phyloP scores from a whole-genome alignment of 2,329 filamentous ascomycete species.

The Colletotrichum somersetense region DNA sequence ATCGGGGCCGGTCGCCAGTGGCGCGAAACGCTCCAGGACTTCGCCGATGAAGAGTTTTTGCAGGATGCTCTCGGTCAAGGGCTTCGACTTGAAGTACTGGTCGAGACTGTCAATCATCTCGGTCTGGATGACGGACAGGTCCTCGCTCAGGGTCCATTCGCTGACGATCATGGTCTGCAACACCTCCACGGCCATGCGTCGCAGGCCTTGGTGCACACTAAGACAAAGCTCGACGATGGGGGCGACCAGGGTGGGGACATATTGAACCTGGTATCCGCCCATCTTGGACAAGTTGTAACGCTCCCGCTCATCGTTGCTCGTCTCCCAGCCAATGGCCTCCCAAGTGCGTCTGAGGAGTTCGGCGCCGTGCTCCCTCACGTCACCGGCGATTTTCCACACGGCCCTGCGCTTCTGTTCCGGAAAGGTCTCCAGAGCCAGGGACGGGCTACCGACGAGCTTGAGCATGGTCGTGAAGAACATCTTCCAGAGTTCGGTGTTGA shows the following conservation, averaged over 20 bases:
- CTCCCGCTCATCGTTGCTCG: conserved; percentile 80
- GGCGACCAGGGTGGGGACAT: conserved; percentile 90
- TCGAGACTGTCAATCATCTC: conserved; percentile 97
- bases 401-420: conserved; percentile 96
- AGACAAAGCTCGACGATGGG: conserved; percentile 95
- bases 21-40: conserved; percentile 83
- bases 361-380: conserved; percentile 92
- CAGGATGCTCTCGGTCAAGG: conserved; percentile 86
- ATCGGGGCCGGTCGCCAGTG: conserved; percentile 73
- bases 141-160: conserved; percentile 96
- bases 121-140: conserved; percentile 90
- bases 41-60: conserved; percentile 95
- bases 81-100: conserved; percentile 88
- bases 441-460: conserved; percentile 89
- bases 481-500: conserved; percentile 95
- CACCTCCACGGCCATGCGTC: conserved; percentile 91
- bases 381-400: conserved; percentile 98
- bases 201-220: conserved; percentile 92
- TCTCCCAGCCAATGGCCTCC: conserved; percentile 98
- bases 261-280: conserved; percentile 98
- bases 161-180: conserved; percentile 98
- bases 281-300: conserved; percentile 85
- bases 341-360: conserved; percentile 87
- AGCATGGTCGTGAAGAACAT: conserved; percentile 91
- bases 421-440: conserved; percentile 92